These are phyloP conservation scores for Beauveria sp. DNA, from an alignment of 2,329 filamentous ascomycete species.

Conservation along the genomic window DNA sequence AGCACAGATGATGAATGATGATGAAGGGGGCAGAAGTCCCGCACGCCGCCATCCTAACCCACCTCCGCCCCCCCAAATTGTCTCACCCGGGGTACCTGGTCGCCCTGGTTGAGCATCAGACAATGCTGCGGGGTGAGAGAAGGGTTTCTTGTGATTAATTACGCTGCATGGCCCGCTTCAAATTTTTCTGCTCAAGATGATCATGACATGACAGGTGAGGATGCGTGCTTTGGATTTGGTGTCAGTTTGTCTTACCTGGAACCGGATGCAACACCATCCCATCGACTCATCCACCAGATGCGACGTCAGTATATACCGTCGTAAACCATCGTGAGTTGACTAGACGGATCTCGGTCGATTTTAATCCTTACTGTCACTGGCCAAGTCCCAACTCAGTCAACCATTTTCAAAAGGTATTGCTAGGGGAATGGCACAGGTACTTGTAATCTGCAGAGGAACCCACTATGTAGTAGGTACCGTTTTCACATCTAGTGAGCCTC, in stretches of 20 bases:
- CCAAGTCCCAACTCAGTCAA: background rate
- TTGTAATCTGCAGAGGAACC: no score
- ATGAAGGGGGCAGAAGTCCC: background rate
- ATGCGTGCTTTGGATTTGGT: background rate
- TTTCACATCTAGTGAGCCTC: no score
- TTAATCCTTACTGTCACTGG: background rate
- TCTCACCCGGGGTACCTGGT: no score
- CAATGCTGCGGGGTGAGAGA: background rate
- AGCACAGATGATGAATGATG: no score
- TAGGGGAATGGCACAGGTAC: no score
- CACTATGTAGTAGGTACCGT: no score
- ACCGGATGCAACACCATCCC: background rate
- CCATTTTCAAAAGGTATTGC: no score
- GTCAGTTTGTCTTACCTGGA: background rate
- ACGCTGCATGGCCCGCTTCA: background rate
- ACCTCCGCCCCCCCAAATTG: background rate
- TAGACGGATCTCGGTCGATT: background rate
- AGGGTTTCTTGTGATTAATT: background rate
- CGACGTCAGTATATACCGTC: background rate
- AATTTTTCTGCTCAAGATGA: background rate
- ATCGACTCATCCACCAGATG: background rate
- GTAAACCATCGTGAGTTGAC: background rate
- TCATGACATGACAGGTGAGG: background rate
- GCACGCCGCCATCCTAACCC: no score
- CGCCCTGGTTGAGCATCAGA: background rate